These are phyloP conservation scores for Schizochytrium sp. DNA, from an alignment of 108 stramenopile genomes.

Conservation along the genomic window DNA sequence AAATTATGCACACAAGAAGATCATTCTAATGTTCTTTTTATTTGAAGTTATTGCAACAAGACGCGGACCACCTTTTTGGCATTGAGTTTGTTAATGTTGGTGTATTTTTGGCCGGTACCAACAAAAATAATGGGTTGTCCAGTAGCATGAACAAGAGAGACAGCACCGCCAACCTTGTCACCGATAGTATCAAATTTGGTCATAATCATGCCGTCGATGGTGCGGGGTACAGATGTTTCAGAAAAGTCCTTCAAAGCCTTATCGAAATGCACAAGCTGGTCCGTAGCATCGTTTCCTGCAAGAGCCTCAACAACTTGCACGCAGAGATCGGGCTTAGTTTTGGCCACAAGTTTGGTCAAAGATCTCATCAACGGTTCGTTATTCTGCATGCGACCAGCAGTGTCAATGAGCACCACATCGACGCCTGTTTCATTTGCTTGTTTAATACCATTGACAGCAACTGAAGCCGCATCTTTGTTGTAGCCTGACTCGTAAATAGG, in stretches of 20 bases:
- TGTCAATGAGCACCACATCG: conserved; percentile 95
- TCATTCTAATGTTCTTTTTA: too few species aligned
- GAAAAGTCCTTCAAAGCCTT: conserved; percentile 80
- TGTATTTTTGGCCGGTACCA: conserved; percentile 98
- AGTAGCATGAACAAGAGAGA: conserved; percentile 93
- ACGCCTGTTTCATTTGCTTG: conserved; percentile 84
- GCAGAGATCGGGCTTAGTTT: conserved; percentile 89
- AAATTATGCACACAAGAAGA: too few species aligned
- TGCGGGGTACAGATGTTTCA: conserved; percentile 65
- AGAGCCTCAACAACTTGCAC: conserved; percentile 96
- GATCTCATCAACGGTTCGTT: conserved; percentile 95
- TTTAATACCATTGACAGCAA: conserved; percentile 87
- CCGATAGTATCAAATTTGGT: conserved; percentile 99
- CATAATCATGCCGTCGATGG: conserved; percentile 93
- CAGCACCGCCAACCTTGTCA: conserved; percentile 96
- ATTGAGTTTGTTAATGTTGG: conserved; percentile 89
- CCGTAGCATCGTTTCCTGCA: conserved; percentile 96
- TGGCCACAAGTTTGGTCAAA: conserved; percentile 87
- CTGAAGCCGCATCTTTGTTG: conserved; percentile 89
- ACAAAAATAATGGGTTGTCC: conserved; percentile 94
- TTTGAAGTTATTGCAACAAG: conserved; percentile 77
- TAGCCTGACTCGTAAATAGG: conserved; percentile 94
- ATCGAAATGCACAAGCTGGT: conserved; percentile 93
- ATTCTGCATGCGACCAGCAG: conserved; percentile 97
- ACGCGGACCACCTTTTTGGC: conserved; percentile 86